phyloP scores from a whole-genome alignment of 805 yeast species.

The Groenewaldozyma tartarivorans region DNA sequence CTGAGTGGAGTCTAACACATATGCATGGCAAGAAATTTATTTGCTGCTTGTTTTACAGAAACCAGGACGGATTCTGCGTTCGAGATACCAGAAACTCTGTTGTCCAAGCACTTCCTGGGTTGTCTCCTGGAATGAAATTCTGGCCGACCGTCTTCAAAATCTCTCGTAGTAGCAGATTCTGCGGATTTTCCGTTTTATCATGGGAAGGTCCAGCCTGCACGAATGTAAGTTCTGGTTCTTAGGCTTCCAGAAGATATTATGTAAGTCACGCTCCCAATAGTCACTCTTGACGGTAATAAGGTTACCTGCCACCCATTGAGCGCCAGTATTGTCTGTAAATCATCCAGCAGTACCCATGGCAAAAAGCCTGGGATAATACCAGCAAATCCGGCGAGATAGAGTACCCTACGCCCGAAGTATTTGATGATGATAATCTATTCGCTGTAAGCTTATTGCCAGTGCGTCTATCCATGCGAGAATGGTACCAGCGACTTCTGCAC shows the following conservation, averaged over 20 bases:
- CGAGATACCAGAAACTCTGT: too few relatives aligned
- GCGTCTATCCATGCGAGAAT: constrained; percentile 14
- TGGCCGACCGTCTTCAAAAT: background rate
- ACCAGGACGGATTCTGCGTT: too few relatives aligned
- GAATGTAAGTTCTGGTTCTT: constrained; percentile 33
- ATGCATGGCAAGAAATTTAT: constrained; percentile 14
- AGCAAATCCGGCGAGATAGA: constrained; percentile 13
- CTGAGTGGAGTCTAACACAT: too few relatives aligned
- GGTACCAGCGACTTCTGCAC: constrained; percentile 38
- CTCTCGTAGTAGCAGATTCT: too few relatives aligned
- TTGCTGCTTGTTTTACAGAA: constrained; percentile 40
- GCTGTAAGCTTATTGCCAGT: too few relatives aligned
- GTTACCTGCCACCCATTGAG: constrained; percentile 29
- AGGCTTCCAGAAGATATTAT: constrained; percentile 32
- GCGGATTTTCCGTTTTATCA: too few relatives aligned
- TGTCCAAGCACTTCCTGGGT: constrained; percentile 21
- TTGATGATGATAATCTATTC: too few relatives aligned
- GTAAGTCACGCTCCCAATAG: constrained; percentile 35
- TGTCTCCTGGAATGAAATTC: constrained; percentile 2
- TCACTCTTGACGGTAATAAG: constrained; percentile 35
- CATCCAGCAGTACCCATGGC: constrained; percentile 12
- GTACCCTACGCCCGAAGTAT: constrained; percentile 16
- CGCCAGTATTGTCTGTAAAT: constrained; percentile 13
- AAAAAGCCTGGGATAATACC: constrained; percentile 5
- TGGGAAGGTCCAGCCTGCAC: constrained; percentile 30